Conservation (phyloP, 352 stramenopile genomes). For the Globisporangium viniferum region DNA sequence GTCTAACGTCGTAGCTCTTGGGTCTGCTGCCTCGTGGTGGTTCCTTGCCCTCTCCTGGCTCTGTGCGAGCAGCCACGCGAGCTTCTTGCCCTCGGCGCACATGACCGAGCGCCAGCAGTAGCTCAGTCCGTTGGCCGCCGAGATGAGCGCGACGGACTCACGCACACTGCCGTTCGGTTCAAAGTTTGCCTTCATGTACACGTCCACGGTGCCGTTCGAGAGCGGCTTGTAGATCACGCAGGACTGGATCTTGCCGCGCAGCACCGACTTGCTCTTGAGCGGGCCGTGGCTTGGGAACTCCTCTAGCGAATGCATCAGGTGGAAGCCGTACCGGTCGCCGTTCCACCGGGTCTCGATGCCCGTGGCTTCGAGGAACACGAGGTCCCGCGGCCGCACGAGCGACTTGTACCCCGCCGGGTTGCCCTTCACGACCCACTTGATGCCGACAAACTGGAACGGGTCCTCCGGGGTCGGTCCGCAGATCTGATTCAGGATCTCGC, state of each 20-base stretch:
- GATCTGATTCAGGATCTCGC: constrained; percentile 6
- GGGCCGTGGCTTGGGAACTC: constrained; percentile 29
- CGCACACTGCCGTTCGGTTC: constrained; percentile 29
- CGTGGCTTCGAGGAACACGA: constrained; percentile 41
- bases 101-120: constrained; percentile 29
- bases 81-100: constrained; percentile 35
- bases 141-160: constrained; percentile 24
- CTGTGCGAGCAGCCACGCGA: constrained; percentile 18
- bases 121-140: constrained; percentile 14
- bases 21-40: background rate
- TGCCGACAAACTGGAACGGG: constrained; percentile 23
- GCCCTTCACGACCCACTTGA: constrained; percentile 26
- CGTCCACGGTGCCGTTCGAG: constrained; percentile 31
- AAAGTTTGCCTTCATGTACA: constrained; percentile 43
- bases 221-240: constrained; percentile 39
- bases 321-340: constrained; percentile 29
- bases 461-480: constrained; percentile 12
- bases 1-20: background rate
- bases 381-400: constrained; percentile 20
- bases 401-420: constrained; percentile 2
- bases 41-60: background rate
- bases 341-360: constrained; percentile 23
- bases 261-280: constrained; percentile 23
- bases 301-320: constrained; percentile 19
- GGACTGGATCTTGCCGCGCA: constrained; percentile 36